Evolutionary conservation across 352 stramenopile genomes (phyloP).

Genomic region (Blastocystis sp.): DNA sequence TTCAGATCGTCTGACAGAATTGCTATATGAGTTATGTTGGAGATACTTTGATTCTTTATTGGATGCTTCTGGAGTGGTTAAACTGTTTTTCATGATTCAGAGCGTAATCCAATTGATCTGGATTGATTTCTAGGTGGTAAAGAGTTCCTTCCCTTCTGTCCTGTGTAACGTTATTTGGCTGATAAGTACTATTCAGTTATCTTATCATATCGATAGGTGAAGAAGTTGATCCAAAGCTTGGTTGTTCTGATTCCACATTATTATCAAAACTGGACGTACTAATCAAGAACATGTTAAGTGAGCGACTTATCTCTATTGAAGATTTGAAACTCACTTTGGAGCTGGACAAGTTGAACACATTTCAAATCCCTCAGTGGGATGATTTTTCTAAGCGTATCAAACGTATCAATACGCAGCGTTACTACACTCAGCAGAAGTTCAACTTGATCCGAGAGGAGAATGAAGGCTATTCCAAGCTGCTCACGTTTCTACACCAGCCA

Average conservation of each 20-base stretch:
- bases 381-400: slow-evolving; percentile 20
- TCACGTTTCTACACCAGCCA: slow-evolving; percentile 23
- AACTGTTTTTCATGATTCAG: background rate
- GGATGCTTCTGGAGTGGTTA: background rate
- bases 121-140: background rate
- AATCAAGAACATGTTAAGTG: background rate
- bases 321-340: slow-evolving; percentile 23
- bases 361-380: background rate
- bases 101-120: background rate
- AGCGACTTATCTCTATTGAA: background rate
- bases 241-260: background rate
- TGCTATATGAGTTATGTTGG: slow-evolving; percentile 44
- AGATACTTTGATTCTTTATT: background rate
- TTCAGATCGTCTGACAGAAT: background rate
- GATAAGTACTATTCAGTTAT: background rate
- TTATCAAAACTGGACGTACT: background rate
- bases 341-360: background rate
- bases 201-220: background rate
- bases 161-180: slow-evolving; percentile 17
- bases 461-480: slow-evolving; percentile 39
- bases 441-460: slow-evolving; percentile 58
- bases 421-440: slow-evolving; percentile 55
- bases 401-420: slow-evolving; percentile 12
- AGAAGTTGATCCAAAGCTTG: slow-evolving; percentile 20
- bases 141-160: background rate